Evolutionary conservation across 495 filamentous ascomycete species (phyloP), one percentile per base, ranked within the genome.

Genomic region (Hypoxylon fuscum): DNA sequence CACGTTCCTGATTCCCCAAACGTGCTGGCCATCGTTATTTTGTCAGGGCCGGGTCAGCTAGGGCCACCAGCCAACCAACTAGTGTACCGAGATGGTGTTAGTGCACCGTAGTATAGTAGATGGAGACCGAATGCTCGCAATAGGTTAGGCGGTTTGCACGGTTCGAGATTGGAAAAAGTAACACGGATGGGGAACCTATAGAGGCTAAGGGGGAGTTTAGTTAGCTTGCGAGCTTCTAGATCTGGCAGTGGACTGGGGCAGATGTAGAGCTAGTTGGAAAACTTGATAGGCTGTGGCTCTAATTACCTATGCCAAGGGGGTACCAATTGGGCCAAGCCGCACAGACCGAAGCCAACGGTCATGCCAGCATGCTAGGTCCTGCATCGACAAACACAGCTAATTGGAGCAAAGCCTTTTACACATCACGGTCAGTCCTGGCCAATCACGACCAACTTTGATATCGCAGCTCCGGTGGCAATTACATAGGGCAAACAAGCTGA

Each of bases 11-110:
- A 64, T 61, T 61, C 62, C 63, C 56, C 51, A 66, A 49, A 32
- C 51, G 57, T 56, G 63, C 40, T 48, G 52, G 63, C 22, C 41
- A 66, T 66, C 63, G 46, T 60, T 51, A 66, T 66, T 60, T 56
- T 31, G 22, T 25, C 27, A 52, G 46, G 40, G 22, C 40, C 31
- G 18, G 45, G n/a, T n/a, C n/a, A n/a, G n/a, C n/a, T n/a, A n/a
- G n/a, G n/a, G 49, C 27, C 32, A 15, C 18, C 42, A 59, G 35
- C 54, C 59, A 63, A 63, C 59, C 54, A 63, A 23, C 23, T 47
- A 9, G 10, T 17, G 42, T 52, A 49, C 38, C 55, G 31, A 55
- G 43, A 43, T 20, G 44, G 20, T 20, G 53, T 59, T 59, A 51
- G 35, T 49, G 35, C 48, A 18, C 17, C 32, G 54, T 48, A 11